These are phyloP conservation scores for Pseudogymnoascus sp. DNA, from an alignment of 2,329 filamentous ascomycete genomes.

Conservation along the genomic window DNA sequence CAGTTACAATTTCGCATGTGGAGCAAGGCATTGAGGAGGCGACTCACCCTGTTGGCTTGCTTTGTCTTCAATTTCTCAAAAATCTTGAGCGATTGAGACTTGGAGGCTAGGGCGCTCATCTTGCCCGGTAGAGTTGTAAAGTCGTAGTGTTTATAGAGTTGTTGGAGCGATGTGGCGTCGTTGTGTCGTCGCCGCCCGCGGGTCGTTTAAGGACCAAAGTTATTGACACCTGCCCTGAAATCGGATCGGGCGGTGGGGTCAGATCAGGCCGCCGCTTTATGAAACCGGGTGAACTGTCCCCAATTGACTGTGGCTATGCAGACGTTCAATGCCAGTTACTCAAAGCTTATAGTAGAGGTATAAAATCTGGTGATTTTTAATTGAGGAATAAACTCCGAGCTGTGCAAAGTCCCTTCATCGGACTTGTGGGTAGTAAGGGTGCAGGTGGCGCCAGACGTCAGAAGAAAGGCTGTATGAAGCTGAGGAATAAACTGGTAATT, in stretches of 20 bases:
- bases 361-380: too few relatives aligned
- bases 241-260: conserved; percentile 4
- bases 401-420: background rate
- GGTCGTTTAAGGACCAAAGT: background rate
- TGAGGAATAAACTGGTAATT: background rate
- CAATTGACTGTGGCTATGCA: background rate
- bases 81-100: conserved; percentile 91
- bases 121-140: conserved; percentile 17
- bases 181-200: background rate
- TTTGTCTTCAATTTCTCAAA: conserved; percentile 97
- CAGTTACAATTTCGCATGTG: conserved; percentile 12
- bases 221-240: conserved; percentile 11
- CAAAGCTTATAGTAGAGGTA: too few relatives aligned
- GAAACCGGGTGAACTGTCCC: background rate
- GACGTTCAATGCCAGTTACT: too few relatives aligned
- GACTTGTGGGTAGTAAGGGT: background rate
- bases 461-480: background rate
- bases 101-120: conserved; percentile 65
- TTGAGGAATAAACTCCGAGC: too few relatives aligned
- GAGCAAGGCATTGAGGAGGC: conserved; percentile 10
- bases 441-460: background rate
- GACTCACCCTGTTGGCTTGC: conserved; percentile 78
- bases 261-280: conserved; percentile 3
- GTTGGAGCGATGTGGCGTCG: conserved; percentile 1
- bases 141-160: conserved; percentile 3